phyloP scores from a whole-genome alignment of 1,284 basidiomycete species.

The Marasmius sp. region DNA sequence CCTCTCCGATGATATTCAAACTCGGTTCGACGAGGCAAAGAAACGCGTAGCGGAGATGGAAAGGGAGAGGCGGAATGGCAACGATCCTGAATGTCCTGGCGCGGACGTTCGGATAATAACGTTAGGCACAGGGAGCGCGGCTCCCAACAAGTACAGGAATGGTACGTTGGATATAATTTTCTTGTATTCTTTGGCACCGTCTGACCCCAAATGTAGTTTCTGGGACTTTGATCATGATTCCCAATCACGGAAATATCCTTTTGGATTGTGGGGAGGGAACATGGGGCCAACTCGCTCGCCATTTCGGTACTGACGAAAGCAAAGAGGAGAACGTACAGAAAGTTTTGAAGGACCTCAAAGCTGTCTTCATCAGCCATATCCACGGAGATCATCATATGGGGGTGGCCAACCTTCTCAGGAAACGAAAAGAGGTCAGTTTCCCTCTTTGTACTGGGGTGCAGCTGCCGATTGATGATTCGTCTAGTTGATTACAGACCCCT shows the following conservation, averaged over 20 bases:
- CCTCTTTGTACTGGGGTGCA: neutral
- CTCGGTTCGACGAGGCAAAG: slow-evolving; percentile 36
- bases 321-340: slow-evolving; percentile 45
- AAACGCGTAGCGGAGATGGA: slow-evolving; percentile 22
- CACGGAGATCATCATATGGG: slow-evolving; percentile 96
- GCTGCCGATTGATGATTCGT: slow-evolving; percentile 9
- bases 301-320: slow-evolving; percentile 65
- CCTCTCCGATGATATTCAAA: slow-evolving; percentile 35
- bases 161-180: slow-evolving; percentile 42
- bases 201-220: slow-evolving; percentile 55
- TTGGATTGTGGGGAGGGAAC: slow-evolving; percentile 93
- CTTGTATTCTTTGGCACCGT: neutral
- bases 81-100: slow-evolving; percentile 36
- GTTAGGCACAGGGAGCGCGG: slow-evolving; percentile 87
- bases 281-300: slow-evolving; percentile 82
- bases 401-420: slow-evolving; percentile 69
- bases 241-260: slow-evolving; percentile 69
- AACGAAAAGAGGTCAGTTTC: slow-evolving; percentile 67
- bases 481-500: slow-evolving; percentile 59
- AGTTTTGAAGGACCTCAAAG: slow-evolving; percentile 71
- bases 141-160: slow-evolving; percentile 85
- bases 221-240: slow-evolving; percentile 71
- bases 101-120: slow-evolving; percentile 74
- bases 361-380: slow-evolving; percentile 88
- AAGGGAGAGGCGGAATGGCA: slow-evolving; percentile 8